Conservation (phyloP, 2,329 filamentous ascomycete species). For the Hypoxylon sp. region DNA sequence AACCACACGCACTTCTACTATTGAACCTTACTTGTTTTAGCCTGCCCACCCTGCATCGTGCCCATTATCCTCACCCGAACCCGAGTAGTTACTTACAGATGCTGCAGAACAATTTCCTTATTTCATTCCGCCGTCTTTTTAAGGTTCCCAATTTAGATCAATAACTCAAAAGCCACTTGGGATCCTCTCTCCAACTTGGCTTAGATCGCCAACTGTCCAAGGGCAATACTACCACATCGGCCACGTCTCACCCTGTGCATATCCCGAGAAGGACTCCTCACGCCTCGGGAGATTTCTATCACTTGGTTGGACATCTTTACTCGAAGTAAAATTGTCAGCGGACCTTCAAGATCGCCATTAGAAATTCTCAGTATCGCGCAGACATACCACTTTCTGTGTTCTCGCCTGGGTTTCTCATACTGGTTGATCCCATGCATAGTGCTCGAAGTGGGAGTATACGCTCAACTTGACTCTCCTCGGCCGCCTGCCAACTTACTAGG, state of each 20-base stretch:
- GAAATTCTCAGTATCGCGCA: constrained; percentile 8
- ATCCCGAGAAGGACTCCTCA: constrained; percentile 21
- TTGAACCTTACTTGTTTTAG: constrained; percentile 8
- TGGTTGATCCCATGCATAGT: constrained; percentile 1
- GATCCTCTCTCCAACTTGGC: not conserved
- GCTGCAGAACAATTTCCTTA: constrained; percentile 9
- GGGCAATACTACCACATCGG: constrained; percentile 19
- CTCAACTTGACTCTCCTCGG: constrained; percentile 7
- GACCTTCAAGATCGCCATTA: constrained; percentile 6
- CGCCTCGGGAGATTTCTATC: constrained; percentile 22
- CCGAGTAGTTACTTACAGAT: constrained; percentile 18
- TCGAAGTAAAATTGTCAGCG: constrained; percentile 1
- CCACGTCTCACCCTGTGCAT: constrained; percentile 11
- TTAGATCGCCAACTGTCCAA: constrained; percentile 10
- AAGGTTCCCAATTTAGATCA: not conserved
- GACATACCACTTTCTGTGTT: not conserved
- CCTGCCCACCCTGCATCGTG: not conserved
- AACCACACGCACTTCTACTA: constrained; percentile 8
- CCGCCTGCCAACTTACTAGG: constrained; percentile 12
- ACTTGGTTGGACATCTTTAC: constrained; percentile 21
- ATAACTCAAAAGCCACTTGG: not conserved
- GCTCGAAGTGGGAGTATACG: constrained; percentile 1
- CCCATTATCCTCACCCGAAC: constrained; percentile 4
- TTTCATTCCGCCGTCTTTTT: not conserved
- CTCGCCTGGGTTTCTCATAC: not conserved